Base-by-base conservation (phyloP, 2,329 filamentous ascomycete species). In the Fusarium tjaetaba region DNA sequence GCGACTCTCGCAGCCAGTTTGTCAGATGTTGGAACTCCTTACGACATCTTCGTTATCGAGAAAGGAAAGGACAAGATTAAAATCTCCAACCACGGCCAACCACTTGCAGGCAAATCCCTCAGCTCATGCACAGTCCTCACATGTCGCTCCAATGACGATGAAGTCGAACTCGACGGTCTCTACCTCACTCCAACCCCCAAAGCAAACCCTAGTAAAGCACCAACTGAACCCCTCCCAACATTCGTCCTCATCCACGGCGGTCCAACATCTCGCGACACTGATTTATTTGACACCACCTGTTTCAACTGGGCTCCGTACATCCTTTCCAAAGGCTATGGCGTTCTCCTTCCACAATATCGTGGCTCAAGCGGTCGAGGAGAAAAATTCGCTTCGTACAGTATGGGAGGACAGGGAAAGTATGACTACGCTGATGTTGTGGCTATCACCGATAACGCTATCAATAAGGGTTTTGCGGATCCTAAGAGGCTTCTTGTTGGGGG, bases 321-420 rank as follows among this genome's bases (percentile, higher is more conserved):
- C 15, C 76, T 84, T 7, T 63, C 77, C 11, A 74, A 77, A 14
- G 82, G 83, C n/a, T 84, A 83, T 45, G 80, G 77, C 2, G 58
- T 85, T n/a, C 75, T 85, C 8, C 71, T 79, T 5, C 77, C 80
- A 1, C 82, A 85, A 61, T 85, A 85, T 53, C 81, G 83, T 18
- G 84, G 84, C 30, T 78, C 79, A 26, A 75, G 64, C 18, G 79
- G 79, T 0, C 78, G 78, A 2, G 82, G 83, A 2, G 74, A 81
- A 32, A 61, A 68, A 4, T 84, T 81, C 43, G 81, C 81, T 5
- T 67, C 70, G 2, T 81, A 80, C 46, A 78, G 74, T 11, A 43
- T 65, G 7, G 75, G 76, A 4, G 79, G 80, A 5, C 71, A 79
- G 22, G 84, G 83, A 0, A 76, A 76, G 28, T 71, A 78, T 13